Base-by-base conservation (phyloP, 331 rosid species). In the Saraca asoca region DNA sequence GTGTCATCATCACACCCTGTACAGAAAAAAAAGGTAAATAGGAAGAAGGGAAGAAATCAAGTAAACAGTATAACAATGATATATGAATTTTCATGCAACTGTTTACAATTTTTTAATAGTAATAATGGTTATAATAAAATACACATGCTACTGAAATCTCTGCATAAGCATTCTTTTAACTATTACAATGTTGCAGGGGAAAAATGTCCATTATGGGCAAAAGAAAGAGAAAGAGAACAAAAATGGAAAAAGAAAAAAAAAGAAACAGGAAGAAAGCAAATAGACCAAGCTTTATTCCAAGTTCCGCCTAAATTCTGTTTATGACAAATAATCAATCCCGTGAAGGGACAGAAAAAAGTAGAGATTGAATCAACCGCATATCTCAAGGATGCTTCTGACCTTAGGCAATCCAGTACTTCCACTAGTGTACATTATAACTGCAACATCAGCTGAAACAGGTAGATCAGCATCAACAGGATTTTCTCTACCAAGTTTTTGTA, bases 1-100 rank as follows among this genome's bases (percentile, higher is more conserved):
- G 99, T 51, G 99, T 94, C 99, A 94, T 81, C 99, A 90, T 90
- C 58, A 94, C 99, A 70, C 99, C 99, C 99, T 94, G 83, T 62
- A 66, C 56, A 24, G 3, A 24, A 24, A 24, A 24, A 3, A 24
- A 24, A 24, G 3, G 31, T 24, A 71, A 71, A 53, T 44, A 33
- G 34, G 14, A 64, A 68, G 11, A 12, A 37, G 20, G 38, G 63
- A 73, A 56, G 7, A 61, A 64, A 50, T 6, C 67, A 59, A 54
- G 15, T 31, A 19, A 37, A 52, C 43, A 37, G 18, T 11, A 35
- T 7, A 56, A 16, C 3, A 43, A 35, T 62, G 39, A 71, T 29
- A 63, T 43, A 63, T 45, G n/a, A 29, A 29, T 12, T 53, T 6
- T 12, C 6, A 51, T 24, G 16, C 5, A 52, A 24, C 15, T 45